These are phyloP conservation scores for Henckelia pumila DNA, from an alignment of 257 asterid species.

Conservation along the genomic window DNA sequence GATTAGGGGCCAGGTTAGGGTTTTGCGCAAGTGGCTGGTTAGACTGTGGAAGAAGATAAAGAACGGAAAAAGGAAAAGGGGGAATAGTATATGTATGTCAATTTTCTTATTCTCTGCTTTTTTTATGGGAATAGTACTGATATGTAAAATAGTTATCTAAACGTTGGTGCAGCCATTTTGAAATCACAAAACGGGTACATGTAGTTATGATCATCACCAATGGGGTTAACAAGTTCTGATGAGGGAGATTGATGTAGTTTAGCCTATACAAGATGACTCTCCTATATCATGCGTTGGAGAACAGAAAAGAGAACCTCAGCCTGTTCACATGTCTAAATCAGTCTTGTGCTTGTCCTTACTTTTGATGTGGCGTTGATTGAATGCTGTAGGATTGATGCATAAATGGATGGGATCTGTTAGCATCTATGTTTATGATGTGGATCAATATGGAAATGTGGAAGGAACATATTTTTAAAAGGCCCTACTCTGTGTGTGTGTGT, in stretches of 20 bases:
- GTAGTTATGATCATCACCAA: not conserved
- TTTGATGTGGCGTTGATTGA: not conserved
- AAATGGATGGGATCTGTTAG: not conserved
- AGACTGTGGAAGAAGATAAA: too few species aligned
- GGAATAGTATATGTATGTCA: too few species aligned
- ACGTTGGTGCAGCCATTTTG: not conserved
- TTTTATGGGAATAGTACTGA: too few species aligned
- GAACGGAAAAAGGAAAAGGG: too few species aligned
- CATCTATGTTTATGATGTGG: not conserved
- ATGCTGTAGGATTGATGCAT: not conserved
- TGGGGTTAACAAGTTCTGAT: not conserved
- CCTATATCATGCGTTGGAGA: not conserved
- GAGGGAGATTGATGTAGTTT: not conserved
- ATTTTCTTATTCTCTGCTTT: too few species aligned
- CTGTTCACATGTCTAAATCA: not conserved
- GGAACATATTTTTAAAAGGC: too few species aligned
- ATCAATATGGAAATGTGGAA: not conserved
- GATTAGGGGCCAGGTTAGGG: too few species aligned
- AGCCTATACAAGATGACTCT: not conserved
- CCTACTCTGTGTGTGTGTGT: too few species aligned
- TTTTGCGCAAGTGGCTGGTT: too few species aligned
- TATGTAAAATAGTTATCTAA: too few species aligned
- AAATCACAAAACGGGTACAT: too few species aligned
- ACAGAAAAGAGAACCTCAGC: not conserved
- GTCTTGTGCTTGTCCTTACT: not conserved